Evolutionary conservation across 2,329 filamentous ascomycete genomes (phyloP).

Genomic region (Fusarium euwallaceae): DNA sequence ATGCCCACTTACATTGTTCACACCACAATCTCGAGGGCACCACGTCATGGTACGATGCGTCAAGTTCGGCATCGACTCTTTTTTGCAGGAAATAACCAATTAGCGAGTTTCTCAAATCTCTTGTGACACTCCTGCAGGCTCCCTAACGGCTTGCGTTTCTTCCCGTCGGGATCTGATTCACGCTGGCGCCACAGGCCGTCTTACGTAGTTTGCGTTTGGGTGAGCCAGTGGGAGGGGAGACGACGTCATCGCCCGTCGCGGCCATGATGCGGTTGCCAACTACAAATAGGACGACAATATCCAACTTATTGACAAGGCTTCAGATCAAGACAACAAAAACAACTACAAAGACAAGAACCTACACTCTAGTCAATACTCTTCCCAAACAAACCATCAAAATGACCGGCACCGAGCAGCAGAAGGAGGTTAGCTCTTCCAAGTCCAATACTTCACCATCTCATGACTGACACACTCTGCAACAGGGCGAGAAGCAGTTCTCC

Average conservation of each 20-base stretch:
- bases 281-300: slow-evolving; percentile 43
- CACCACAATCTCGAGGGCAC: slow-evolving; percentile 20
- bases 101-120: slow-evolving; percentile 16
- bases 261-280: slow-evolving; percentile 23
- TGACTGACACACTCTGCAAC: slow-evolving; percentile 19
- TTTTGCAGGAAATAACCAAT: slow-evolving; percentile 20
- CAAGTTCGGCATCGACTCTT: slow-evolving; percentile 6
- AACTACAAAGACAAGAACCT: slow-evolving; percentile 6
- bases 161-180: slow-evolving; percentile 22
- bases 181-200: slow-evolving; percentile 33
- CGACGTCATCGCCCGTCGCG: slow-evolving; percentile 44
- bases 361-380: slow-evolving; percentile 5
- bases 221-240: slow-evolving; percentile 21
- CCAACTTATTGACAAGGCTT: slow-evolving; percentile 11
- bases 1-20: slow-evolving; percentile 29
- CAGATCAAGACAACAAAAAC: slow-evolving; percentile 16
- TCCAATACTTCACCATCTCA: background rate
- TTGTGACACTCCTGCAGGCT: slow-evolving; percentile 36
- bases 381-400: slow-evolving; percentile 37
- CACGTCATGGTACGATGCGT: slow-evolving; percentile 31
- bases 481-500: slow-evolving; percentile 60
- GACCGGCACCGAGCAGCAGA: slow-evolving; percentile 49
- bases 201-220: slow-evolving; percentile 36
- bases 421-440: slow-evolving; percentile 43
- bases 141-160: slow-evolving; percentile 28